Conservation (phyloP, 2,329 filamentous ascomycete species). For the Scytalidium lignicola region DNA sequence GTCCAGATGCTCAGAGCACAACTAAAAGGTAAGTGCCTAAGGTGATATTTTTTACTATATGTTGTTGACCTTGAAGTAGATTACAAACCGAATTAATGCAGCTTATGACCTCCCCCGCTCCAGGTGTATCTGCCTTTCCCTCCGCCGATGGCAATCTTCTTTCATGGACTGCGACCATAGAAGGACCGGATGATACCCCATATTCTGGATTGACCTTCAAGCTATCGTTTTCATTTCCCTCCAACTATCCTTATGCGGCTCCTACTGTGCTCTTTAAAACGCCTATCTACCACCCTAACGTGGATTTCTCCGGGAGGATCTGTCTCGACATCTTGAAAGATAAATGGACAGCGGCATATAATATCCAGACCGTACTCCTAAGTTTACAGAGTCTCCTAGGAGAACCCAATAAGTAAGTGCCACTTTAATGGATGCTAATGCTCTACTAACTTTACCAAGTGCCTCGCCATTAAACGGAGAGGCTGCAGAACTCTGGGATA, state of each 20-base stretch:
- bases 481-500: conserved; percentile 94
- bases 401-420: conserved; percentile 94
- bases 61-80: conserved; percentile 40
- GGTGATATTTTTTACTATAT: background rate
- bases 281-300: conserved; percentile 97
- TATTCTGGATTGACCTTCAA: conserved; percentile 88
- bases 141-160: conserved; percentile 85
- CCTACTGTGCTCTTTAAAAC: conserved; percentile 96
- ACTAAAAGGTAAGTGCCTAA: conserved; percentile 61
- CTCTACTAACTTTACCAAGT: conserved; percentile 43
- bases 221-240: conserved; percentile 83
- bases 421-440: background rate
- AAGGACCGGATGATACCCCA: conserved; percentile 84
- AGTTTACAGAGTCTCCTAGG: conserved; percentile 93
- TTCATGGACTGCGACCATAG: conserved; percentile 89
- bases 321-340: conserved; percentile 98
- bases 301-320: conserved; percentile 95
- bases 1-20: conserved; percentile 66
- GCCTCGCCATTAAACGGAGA: conserved; percentile 93
- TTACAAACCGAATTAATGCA: conserved; percentile 97
- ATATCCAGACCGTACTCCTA: conserved; percentile 86
- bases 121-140: conserved; percentile 92
- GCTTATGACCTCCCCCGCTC: conserved; percentile 91
- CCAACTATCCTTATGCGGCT: conserved; percentile 87
- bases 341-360: conserved; percentile 98